Evolutionary conservation across 257 asterid genomes (phyloP).

Genomic region (Marsdenia floribunda): DNA sequence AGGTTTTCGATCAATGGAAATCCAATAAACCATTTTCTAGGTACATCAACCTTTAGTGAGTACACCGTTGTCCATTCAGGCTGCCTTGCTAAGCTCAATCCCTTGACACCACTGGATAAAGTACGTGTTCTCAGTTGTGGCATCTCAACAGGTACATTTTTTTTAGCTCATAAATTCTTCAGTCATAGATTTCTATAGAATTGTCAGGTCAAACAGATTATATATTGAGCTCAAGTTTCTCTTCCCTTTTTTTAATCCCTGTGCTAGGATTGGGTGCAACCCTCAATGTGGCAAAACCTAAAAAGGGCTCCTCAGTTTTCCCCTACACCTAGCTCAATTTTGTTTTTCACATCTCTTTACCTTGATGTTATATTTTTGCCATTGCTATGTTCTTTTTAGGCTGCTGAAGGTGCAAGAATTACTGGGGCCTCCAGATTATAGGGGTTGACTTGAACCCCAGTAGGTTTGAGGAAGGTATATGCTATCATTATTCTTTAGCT

Average conservation of each 20-base stretch:
- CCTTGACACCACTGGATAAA: constrained; percentile 18
- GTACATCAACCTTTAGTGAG: constrained; percentile 25
- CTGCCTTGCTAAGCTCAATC: constrained; percentile 21
- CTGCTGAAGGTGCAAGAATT: constrained; percentile 81
- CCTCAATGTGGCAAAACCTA: constrained; percentile 75
- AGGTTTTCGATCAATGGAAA: constrained; percentile 20
- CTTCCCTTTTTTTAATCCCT: neutral
- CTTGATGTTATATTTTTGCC: neutral
- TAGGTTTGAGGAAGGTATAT: constrained; percentile 54
- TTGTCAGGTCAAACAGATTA: neutral
- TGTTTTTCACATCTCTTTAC: neutral
- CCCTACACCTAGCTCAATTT: neutral
- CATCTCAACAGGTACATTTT: constrained; percentile 17
- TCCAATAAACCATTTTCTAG: constrained; percentile 17
- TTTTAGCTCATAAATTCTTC: neutral
- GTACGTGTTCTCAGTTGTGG: constrained; percentile 23
- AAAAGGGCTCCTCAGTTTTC: constrained; percentile 52
- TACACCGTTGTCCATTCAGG: constrained; percentile 21
- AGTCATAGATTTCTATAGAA: neutral
- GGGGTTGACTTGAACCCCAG: constrained; percentile 62
- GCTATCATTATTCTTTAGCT: neutral
- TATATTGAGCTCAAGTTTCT: neutral
- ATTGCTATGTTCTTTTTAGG: constrained; percentile 25
- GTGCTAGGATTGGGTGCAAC: constrained; percentile 69
- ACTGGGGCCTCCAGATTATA: constrained; percentile 72